A percentile compares a stretch with the other conserved stretches of the same genome.
These are phyloP conservation scores for Colletotrichum limetticola DNA, from an alignment of 2,329 filamentous ascomycete species.

Conservation along the genomic window DNA sequence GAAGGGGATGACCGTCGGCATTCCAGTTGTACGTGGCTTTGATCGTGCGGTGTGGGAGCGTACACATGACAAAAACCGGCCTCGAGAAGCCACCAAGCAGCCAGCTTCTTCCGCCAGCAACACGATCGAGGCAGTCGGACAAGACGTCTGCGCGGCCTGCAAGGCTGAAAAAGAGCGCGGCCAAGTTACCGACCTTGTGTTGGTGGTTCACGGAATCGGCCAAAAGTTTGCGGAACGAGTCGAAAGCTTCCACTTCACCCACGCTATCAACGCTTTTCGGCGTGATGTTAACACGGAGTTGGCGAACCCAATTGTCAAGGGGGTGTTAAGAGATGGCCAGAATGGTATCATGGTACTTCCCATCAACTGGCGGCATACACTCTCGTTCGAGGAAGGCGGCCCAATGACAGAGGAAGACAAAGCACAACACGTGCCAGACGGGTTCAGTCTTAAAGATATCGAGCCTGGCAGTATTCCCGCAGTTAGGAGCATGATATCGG, in stretches of 20 bases:
- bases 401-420: constrained; percentile 66
- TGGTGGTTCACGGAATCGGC: constrained; percentile 95
- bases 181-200: constrained; percentile 85
- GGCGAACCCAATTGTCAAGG: constrained; percentile 77
- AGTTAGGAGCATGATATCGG: constrained; percentile 92
- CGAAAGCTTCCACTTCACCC: constrained; percentile 97
- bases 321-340: constrained; percentile 78
- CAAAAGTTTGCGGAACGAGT: constrained; percentile 96
- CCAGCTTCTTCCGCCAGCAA: constrained; percentile 35
- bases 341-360: constrained; percentile 95
- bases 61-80: constrained; percentile 65
- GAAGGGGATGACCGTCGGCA: constrained; percentile 83
- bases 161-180: constrained; percentile 70
- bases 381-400: constrained; percentile 87
- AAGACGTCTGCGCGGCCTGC: constrained; percentile 65
- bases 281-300: constrained; percentile 88
- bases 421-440: constrained; percentile 65
- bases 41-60: constrained; percentile 81
- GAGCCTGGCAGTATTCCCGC: constrained; percentile 91
- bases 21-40: constrained; percentile 91
- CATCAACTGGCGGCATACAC: constrained; percentile 89
- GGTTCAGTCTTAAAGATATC: constrained; percentile 82
- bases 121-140: constrained; percentile 29
- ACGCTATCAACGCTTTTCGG: constrained; percentile 91
- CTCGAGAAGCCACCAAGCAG: constrained; percentile 42